A percentile compares a stretch with the other conserved stretches of the same genome.
These are phyloP conservation scores for Amanita pallidorosea DNA, from an alignment of 768 basidiomycete species.

Conservation along the genomic window DNA sequence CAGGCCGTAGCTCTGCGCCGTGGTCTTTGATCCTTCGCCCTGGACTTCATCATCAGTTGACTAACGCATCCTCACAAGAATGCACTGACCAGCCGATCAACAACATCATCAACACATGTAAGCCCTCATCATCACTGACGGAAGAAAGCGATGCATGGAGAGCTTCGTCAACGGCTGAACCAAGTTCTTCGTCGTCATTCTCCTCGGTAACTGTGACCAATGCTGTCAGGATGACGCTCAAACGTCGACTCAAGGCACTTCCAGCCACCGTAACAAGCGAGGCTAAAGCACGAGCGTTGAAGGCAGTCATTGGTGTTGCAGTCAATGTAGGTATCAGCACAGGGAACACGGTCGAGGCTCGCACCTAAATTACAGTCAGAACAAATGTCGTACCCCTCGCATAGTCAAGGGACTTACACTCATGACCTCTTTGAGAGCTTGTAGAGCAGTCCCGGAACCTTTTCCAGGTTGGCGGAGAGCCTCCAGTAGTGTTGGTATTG, in stretches of 20 bases:
- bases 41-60: slow-evolving; percentile 17
- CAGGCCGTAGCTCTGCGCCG: slow-evolving; percentile 70
- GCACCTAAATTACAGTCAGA: slow-evolving; percentile 43
- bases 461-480: slow-evolving; percentile 90
- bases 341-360: slow-evolving; percentile 93
- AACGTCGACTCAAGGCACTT: slow-evolving; percentile 72
- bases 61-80: neutral
- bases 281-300: slow-evolving; percentile 87
- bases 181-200: slow-evolving; percentile 59
- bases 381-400: neutral
- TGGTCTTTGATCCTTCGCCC: slow-evolving; percentile 72
- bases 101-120: slow-evolving; percentile 83
- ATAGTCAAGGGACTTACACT: slow-evolving; percentile 42
- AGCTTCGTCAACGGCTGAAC: slow-evolving; percentile 63
- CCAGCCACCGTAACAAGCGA: slow-evolving; percentile 93
- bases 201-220: slow-evolving; percentile 71
- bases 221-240: slow-evolving; percentile 69
- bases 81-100: slow-evolving; percentile 74
- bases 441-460: slow-evolving; percentile 89
- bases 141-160: slow-evolving; percentile 66
- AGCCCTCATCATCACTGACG: slow-evolving; percentile 75
- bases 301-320: slow-evolving; percentile 82
- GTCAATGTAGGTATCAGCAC: slow-evolving; percentile 92
- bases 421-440: slow-evolving; percentile 93
- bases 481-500: slow-evolving; percentile 88